Base-by-base conservation (phyloP, 139 green algal genomes). In the Micractinium sp. region DNA sequence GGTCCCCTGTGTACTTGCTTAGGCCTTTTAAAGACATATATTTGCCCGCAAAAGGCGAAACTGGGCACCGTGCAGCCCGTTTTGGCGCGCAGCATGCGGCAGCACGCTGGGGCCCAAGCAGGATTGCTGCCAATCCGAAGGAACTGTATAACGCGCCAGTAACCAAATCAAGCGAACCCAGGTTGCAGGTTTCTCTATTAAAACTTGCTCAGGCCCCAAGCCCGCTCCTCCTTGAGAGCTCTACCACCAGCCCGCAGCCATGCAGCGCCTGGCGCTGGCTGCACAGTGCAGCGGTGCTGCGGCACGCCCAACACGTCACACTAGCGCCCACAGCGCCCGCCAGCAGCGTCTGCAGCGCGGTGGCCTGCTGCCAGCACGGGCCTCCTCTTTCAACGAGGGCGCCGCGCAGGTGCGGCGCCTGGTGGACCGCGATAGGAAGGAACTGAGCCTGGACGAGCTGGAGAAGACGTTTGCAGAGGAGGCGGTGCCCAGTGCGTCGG, bases 371-470 rank as follows among this genome's bases (percentile, higher is more conserved):
- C 39, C 77, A 35, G 77, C 41, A 19, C 77, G 77, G 39, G 77
- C 77, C 22, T 41, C 53, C 19, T 31, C 12, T 0, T 95, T 93
- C 60, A 87, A 97, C 76, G 95, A 97, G 87, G 91, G 90, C 16
- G 94, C 94, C 2, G 94, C 93, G 0, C 94, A 97, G 82, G 95
- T 97, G 27, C 92, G 93, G 79, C 93, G 95, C 27, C 89, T 98
- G 60, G 92, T 98, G 29, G 92, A 89, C 56, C 90, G 96, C 31
- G 96, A 98, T 90, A 87, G 93, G 35, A 95, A 96, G 87, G 94
- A 98, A 82, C 87, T 96, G 74, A 94, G 94, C 16, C 76, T 90
- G 36, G 90, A 93, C 23, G 87, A 93, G 74, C 87, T 92, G 74
- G 93, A 90, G 41, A 84, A 74, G 13, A 77, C 39, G 23, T 92